A percentile compares a stretch with the other conserved stretches of the same genome.
Evolutionary conservation across 2,329 filamentous ascomycete species (phyloP).

Genomic region (Diaporthe citrichinensis): DNA sequence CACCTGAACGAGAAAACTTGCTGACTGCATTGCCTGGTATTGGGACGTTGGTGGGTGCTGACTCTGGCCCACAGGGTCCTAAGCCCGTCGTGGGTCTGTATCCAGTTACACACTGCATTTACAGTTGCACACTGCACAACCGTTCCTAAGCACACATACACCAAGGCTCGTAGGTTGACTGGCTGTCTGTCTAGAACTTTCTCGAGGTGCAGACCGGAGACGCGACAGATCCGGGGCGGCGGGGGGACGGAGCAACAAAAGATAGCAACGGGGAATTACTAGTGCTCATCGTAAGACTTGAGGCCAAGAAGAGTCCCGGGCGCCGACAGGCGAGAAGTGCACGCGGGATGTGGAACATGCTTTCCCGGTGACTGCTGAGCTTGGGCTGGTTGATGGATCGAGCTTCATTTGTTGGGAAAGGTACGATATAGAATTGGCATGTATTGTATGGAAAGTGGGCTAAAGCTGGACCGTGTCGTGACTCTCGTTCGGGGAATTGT

Average conservation of each 20-base stretch:
- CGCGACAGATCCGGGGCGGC: not conserved
- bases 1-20: not conserved
- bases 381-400: not conserved
- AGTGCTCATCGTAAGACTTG: not conserved
- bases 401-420: not conserved
- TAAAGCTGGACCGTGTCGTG: not conserved
- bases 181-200: constrained; percentile 11
- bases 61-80: not conserved
- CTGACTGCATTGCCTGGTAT: not conserved
- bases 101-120: not conserved
- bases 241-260: not conserved
- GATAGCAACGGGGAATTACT: not conserved
- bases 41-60: not conserved
- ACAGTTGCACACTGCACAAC: not conserved
- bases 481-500: not conserved
- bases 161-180: not conserved
- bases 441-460: not conserved
- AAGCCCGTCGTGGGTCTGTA: not conserved
- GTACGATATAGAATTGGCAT: not conserved
- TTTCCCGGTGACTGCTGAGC: not conserved
- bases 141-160: not conserved
- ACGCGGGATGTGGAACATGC: not conserved
- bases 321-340: not conserved
- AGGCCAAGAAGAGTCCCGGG: not conserved
- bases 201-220: not conserved